Conservation (phyloP, 2,329 filamentous ascomycete genomes). For the Pochonia chlamydosporia region DNA sequence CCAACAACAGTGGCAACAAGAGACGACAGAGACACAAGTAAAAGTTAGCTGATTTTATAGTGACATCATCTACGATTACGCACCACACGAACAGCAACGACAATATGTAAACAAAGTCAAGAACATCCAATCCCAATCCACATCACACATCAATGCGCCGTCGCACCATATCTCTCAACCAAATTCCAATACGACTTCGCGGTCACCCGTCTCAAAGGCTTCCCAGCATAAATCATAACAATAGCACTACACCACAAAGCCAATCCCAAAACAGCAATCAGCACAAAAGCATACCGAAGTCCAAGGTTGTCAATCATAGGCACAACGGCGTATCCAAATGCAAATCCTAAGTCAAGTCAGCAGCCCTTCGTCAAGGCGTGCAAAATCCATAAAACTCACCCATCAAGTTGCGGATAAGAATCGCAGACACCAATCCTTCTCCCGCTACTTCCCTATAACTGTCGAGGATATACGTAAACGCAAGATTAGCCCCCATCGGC, state of each 20-base stretch:
- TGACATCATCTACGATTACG: too few relatives aligned
- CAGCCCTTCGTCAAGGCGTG: too few relatives aligned
- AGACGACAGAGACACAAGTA: too few relatives aligned
- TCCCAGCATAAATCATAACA: constrained; percentile 14
- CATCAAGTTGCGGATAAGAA: constrained; percentile 18
- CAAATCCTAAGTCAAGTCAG: constrained; percentile 12
- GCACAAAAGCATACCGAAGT: constrained; percentile 15
- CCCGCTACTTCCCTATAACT: constrained; percentile 19
- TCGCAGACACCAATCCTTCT: constrained; percentile 15
- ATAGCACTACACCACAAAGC: constrained; percentile 12
- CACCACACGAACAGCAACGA: too few relatives aligned
- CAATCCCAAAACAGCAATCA: constrained; percentile 15
- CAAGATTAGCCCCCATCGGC: constrained; percentile 15
- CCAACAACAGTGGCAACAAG: too few relatives aligned
- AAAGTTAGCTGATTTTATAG: too few relatives aligned
- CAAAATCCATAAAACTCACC: constrained; percentile 12
- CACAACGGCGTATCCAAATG: constrained; percentile 18
- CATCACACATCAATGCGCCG: constrained; percentile 6
- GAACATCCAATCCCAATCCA: too few relatives aligned
- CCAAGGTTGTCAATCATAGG: constrained; percentile 16
- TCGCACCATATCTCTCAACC: constrained; percentile 11
- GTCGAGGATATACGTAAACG: constrained; percentile 18
- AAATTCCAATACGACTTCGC: constrained; percentile 15
- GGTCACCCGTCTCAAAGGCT: constrained; percentile 11
- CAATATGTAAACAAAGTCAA: too few relatives aligned